Evolutionary conservation across 306 rosid genomes (phyloP).

Genomic region (Trifolium fragiferum): DNA sequence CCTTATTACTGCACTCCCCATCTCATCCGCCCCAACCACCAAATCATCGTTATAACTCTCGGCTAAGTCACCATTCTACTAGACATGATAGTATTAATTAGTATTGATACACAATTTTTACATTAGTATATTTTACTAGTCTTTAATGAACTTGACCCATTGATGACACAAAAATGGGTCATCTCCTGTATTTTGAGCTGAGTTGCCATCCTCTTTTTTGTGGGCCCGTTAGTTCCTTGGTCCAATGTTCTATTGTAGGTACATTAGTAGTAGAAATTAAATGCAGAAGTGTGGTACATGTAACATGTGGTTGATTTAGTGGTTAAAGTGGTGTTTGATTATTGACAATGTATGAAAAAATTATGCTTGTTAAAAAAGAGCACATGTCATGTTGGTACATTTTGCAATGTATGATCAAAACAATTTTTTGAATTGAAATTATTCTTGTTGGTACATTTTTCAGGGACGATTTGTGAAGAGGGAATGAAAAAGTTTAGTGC

Average conservation of each 20-base stretch:
- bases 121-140: background rate
- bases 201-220: background rate
- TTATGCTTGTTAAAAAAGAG: background rate
- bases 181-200: background rate
- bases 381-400: background rate
- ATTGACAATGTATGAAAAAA: background rate
- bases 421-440: no score
- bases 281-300: background rate
- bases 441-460: constrained; percentile 2
- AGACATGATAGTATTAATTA: no score
- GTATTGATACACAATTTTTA: background rate
- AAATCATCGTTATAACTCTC: no score
- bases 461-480: constrained; percentile 98
- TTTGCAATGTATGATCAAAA: constrained; percentile 38
- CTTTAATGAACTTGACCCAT: background rate
- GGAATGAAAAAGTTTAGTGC: constrained; percentile 51
- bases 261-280: background rate
- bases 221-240: background rate
- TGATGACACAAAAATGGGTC: background rate
- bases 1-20: no score
- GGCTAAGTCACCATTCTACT: no score
- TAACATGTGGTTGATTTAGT: background rate
- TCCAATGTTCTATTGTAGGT: background rate
- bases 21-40: no score
- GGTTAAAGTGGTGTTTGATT: background rate